Conservation (phyloP, 345 rosid genomes). For the Salix udensis region DNA sequence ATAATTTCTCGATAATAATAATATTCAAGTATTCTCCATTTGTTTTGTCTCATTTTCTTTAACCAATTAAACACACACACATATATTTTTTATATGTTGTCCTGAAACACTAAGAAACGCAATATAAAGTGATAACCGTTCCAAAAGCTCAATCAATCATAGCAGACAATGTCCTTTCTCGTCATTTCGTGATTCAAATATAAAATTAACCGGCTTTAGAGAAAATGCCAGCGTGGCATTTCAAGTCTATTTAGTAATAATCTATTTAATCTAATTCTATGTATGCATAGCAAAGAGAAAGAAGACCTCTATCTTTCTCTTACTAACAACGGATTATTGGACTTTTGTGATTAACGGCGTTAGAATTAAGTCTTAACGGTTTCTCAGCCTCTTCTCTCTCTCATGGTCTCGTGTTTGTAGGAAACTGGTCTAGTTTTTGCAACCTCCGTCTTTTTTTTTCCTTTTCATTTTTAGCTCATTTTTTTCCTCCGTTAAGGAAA, state of each 20-base stretch:
- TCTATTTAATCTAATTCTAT: not conserved
- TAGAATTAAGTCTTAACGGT: conserved; percentile 24
- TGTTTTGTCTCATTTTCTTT: no score
- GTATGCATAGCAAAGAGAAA: not conserved
- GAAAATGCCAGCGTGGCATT: conserved; percentile 13
- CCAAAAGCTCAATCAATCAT: not conserved
- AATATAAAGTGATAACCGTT: not conserved
- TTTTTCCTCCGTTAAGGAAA: conserved; percentile 11
- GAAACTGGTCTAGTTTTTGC: conserved; percentile 17
- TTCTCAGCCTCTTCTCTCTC: not conserved
- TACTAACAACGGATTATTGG: conserved; percentile 6
- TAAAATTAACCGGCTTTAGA: not conserved
- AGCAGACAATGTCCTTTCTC: not conserved
- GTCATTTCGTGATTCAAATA: not conserved
- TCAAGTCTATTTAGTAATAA: not conserved
- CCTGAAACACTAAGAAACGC: not conserved
- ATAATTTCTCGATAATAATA: not conserved
- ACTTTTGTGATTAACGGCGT: conserved; percentile 26
- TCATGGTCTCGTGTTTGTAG: conserved; percentile 26
- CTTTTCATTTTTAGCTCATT: not conserved
- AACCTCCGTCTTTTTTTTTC: not conserved
- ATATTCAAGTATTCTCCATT: not conserved
- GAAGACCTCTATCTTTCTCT: not conserved
- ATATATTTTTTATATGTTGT: no score
- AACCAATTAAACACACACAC: no score